phyloP scores from a whole-genome alignment of 2,329 filamentous ascomycete genomes.

The Penicillium occitanis region DNA sequence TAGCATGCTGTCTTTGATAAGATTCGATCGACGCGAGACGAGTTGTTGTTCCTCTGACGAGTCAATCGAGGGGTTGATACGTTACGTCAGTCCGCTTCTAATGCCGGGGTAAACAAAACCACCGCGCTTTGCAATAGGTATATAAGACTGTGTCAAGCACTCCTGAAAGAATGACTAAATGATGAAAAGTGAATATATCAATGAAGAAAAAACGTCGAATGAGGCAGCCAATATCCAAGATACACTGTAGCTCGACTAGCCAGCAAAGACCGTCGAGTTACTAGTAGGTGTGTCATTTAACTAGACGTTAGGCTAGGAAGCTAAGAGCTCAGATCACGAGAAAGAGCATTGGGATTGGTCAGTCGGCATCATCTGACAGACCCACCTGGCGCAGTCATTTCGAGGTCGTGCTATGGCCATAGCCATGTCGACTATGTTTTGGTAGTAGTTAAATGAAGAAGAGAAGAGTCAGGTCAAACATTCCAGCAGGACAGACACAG shows the following conservation, averaged over 20 bases:
- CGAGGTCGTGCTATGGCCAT: not conserved
- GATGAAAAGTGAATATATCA: not conserved
- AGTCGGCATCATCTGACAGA: constrained; percentile 7
- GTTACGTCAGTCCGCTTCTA: not conserved
- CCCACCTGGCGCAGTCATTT: constrained; percentile 2
- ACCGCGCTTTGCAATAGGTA: not conserved
- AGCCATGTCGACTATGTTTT: not conserved
- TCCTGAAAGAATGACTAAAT: not conserved
- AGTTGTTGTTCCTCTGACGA: not conserved
- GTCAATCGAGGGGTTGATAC: not conserved
- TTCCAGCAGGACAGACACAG: not conserved
- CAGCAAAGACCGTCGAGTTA: not conserved
- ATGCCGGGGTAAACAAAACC: not conserved
- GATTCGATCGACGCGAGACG: not conserved
- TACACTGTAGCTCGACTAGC: not conserved
- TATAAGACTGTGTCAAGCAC: not conserved
- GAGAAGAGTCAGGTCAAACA: not conserved
- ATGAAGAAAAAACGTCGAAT: too few relatives aligned
- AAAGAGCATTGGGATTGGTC: constrained; percentile 9
- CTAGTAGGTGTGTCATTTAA: not conserved
- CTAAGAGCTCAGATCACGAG: not conserved
- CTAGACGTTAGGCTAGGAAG: not conserved
- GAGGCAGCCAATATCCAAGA: constrained; percentile 1
- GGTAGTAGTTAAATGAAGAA: not conserved
- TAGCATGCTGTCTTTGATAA: not conserved